Percentiles rank a stretch among this genome's conserved stretches.
Evolutionary conservation across 2,329 filamentous ascomycete species (phyloP).

Genomic region (Trichoderma atroviride): DNA sequence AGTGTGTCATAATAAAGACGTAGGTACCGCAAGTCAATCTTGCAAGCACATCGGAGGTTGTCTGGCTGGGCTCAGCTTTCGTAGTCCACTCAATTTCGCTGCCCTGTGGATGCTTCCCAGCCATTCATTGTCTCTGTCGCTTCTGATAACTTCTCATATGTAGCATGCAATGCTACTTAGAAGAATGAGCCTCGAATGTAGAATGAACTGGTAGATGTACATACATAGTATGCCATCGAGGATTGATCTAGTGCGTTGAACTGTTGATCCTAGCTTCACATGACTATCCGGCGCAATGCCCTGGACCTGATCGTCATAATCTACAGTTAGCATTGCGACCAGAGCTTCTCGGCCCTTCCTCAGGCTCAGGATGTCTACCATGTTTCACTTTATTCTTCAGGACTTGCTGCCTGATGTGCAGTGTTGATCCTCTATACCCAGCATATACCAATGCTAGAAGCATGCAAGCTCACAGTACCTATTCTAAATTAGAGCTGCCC

Average conservation of each 20-base stretch:
- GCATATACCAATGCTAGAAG: neutral
- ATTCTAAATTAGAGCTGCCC: neutral
- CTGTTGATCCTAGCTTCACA: neutral
- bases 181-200: neutral
- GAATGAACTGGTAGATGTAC: neutral
- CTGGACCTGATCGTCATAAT: neutral
- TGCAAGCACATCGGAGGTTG: too few species aligned
- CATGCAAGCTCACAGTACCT: neutral
- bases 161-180: neutral
- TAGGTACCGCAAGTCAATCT: neutral
- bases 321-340: neutral
- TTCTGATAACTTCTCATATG: neutral
- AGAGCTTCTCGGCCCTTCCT: too few species aligned
- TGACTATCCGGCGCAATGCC: neutral
- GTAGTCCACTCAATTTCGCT: neutral
- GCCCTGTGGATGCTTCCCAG: neutral
- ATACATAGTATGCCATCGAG: neutral
- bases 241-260: neutral
- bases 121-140: neutral
- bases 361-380: neutral
- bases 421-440: neutral
- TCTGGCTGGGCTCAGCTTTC: neutral
- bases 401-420: neutral
- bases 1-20: neutral
- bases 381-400: neutral